Evolutionary conservation across 331 rosid species (phyloP), one percentile per base, ranked within the genome.

Genomic region (Erythrophleum ivorense): DNA sequence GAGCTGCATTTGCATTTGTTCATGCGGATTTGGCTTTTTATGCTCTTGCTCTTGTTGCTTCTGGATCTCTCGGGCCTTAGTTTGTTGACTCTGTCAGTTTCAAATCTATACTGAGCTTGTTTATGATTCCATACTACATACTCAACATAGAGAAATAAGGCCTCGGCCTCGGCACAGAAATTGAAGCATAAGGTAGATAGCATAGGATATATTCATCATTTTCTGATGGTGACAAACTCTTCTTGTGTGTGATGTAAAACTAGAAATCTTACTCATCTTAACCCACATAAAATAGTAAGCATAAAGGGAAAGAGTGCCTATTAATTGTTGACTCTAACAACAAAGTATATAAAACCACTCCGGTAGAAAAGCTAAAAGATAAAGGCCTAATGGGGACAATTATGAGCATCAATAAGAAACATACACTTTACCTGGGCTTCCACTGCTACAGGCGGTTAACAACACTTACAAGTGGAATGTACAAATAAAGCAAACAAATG

Each of bases 41-140:
- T 29, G 76, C 54, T 70, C 87, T 62, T 68, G 79, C 59, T 81
- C 83, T 49, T 41, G 87, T 76, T 81, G 91, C 78, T 78, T 84
- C 69, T 81, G 87, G 89, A 69, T 82, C 71, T 89, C 87, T 79
- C 74, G 80, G 62, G 90, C 89, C 87, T 92, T 91, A 57, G 16
- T 83, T 81, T 80, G 69, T 82, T 85, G 94, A 83, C 72, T 83
- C 90, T 88, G 71, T 66, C 75, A 80, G 71, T 82, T 78, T 75
- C 73, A 86, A 57, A 79, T 70, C 68, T 55, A 80, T 36, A 73
- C 7, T 58, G 12, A 68, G 73, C 81, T 65, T 21, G 59, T 43
- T 73, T 31, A 77, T 71, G 67, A 31, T 66, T 24, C 62, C 46
- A 62, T 34, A 68, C 63, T 69, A 78, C 74, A 48, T 58, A 82